phyloP scores from a whole-genome alignment of 208 protist species.

The Crithidia thermophila region DNA sequence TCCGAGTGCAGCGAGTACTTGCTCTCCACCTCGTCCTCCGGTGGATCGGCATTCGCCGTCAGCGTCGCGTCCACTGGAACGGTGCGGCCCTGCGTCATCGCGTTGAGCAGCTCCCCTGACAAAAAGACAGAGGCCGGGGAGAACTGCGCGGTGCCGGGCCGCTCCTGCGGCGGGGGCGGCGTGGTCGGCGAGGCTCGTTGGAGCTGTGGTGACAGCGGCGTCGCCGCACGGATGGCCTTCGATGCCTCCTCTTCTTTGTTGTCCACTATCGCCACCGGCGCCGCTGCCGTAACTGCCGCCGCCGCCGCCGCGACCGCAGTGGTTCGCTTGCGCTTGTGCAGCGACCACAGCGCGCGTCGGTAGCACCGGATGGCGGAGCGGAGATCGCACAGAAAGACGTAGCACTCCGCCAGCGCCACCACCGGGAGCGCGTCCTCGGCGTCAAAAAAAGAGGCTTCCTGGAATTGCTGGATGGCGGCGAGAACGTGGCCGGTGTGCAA shows the following conservation, averaged over 20 bases:
- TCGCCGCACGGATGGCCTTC: too few relatives aligned
- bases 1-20: too few relatives aligned
- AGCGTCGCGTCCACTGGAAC: neutral
- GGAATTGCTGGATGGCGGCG: slow-evolving; percentile 68
- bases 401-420: slow-evolving; percentile 81
- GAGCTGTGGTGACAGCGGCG: too few relatives aligned
- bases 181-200: too few relatives aligned
- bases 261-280: neutral
- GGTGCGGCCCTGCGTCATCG: neutral
- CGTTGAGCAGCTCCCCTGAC: neutral
- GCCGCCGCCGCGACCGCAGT: neutral
- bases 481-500: slow-evolving; percentile 52
- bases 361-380: slow-evolving; percentile 84
- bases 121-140: neutral
- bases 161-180: neutral
- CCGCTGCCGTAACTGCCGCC: neutral
- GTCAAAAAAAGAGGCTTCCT: slow-evolving; percentile 77
- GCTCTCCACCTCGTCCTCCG: neutral
- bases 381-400: slow-evolving; percentile 82
- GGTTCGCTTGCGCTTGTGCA: slow-evolving; percentile 33
- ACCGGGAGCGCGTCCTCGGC: slow-evolving; percentile 70
- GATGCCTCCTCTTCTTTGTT: too few relatives aligned
- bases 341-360: slow-evolving; percentile 73
- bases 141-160: slow-evolving; percentile 16
- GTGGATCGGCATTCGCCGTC: neutral